Base-by-base conservation (phyloP, 2,329 filamentous ascomycete species). In the Clonostachys byssicola region DNA sequence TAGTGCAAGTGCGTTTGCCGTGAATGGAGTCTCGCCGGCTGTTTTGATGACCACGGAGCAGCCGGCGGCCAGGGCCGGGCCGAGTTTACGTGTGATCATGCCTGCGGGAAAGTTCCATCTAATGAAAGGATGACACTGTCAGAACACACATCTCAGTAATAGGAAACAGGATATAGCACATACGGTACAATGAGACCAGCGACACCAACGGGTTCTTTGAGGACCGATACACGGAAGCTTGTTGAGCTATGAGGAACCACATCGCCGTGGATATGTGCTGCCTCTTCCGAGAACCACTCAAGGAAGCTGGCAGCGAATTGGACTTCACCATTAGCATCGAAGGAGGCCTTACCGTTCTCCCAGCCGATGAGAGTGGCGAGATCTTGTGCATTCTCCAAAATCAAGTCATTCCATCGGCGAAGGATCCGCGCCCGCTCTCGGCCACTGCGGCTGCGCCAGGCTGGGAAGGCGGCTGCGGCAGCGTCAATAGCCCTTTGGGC, bases 21-120 rank as follows among this genome's bases (percentile, higher is more conserved):
- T 87, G 59, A 88, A 80, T 0, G 87, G 87, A 2, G 87, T 90
- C 62, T 88, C 84, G 3, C 84, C 83, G 6, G 78, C 82, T 2
- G 85, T 81, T 66, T 88, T 88, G 17, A 78, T 72, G 14, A 90
- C 74, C 76, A 89, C 87, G 1, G 85, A 88, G 64, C 85, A 88
- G 23, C 85, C 86, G n/a, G 85, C 85, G 14, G 85, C 85, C 18
- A 89, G 68, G 4, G 78, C 80, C 2, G 80, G 63, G 5, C 62
- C 68, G n/a, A 67, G 57, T 47, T 73, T 73, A 20, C 69, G 58
- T 3, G 70, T 69, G 39, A 77, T 67, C 76, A 80, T 80, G 34
- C 74, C 75, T 13, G 71, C 67, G 12, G 77, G 77, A 55, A 86
- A 87, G 63, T 86, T 86, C 81, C 81, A 77, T 61, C 80, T 34